Evolutionary conservation across 371 early-diverging fungal species (phyloP).

Genomic region (Dichotomocladium elegans): DNA sequence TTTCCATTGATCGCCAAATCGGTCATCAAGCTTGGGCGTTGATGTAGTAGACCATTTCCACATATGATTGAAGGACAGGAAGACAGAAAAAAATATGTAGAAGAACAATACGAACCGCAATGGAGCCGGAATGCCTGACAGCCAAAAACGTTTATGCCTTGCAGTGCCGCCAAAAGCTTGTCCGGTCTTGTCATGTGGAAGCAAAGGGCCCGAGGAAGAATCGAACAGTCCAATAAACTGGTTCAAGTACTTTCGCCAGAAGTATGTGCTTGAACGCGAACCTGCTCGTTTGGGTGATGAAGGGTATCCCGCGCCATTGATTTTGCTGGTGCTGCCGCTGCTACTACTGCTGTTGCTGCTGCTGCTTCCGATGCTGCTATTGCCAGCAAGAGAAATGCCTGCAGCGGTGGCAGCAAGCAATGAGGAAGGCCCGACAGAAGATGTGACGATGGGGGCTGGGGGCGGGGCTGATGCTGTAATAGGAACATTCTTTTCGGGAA

Average conservation of each 20-base stretch:
- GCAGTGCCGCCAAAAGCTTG: slow-evolving; percentile 39
- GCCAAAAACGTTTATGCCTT: slow-evolving; percentile 11
- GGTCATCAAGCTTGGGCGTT: slow-evolving; percentile 5
- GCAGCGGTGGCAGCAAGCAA: not conserved
- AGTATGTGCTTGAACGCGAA: not conserved
- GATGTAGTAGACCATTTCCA: slow-evolving; percentile 26
- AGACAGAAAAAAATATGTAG: slow-evolving; percentile 40
- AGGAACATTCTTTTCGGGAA: slow-evolving; percentile 10
- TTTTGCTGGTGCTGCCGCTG: slow-evolving; percentile 1
- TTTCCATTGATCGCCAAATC: slow-evolving; percentile 27
- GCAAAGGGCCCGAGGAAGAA: slow-evolving; percentile 24
- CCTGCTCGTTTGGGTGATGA: not conserved
- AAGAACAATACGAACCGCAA: slow-evolving; percentile 30
- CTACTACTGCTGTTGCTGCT: not conserved
- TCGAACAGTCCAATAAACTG: slow-evolving; percentile 9
- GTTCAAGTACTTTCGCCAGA: slow-evolving; percentile 8
- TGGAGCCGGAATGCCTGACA: slow-evolving; percentile 18
- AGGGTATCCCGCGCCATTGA: no score
- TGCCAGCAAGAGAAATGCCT: no score
- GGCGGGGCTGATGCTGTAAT: not conserved
- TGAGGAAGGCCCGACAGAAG: not conserved
- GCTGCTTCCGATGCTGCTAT: no score
- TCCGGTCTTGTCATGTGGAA: slow-evolving; percentile 40
- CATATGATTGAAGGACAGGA: slow-evolving; percentile 34
- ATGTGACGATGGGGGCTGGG: not conserved